Conservation (phyloP, 306 rosid species). For the Ceratonia siliqua region DNA sequence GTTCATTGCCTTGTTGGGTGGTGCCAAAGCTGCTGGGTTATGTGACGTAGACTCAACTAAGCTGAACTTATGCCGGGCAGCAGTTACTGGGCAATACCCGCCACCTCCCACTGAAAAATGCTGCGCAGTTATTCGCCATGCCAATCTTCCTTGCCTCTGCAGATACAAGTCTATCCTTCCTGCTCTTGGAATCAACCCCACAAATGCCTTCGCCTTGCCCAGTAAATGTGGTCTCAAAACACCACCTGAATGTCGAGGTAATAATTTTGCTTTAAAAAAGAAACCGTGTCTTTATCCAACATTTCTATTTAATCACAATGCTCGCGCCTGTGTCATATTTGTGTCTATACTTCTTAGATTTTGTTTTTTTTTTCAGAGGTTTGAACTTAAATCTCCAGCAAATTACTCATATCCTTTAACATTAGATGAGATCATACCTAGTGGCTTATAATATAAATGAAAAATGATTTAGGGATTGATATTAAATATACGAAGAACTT, state of each 20-base stretch:
- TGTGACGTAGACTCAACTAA: constrained; percentile 49
- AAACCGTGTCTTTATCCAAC: too few species aligned
- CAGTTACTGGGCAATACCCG: constrained; percentile 48
- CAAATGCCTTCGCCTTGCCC: constrained; percentile 63
- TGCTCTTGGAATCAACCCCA: constrained; percentile 50
- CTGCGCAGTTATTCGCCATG: constrained; percentile 49
- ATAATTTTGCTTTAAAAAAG: too few species aligned
- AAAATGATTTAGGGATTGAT: too few species aligned
- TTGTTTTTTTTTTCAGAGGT: too few species aligned
- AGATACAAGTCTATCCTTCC: constrained; percentile 49
- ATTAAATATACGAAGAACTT: neutral
- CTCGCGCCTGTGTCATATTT: too few species aligned
- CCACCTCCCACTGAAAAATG: constrained; percentile 49
- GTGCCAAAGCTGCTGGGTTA: constrained; percentile 33
- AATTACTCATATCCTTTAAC: too few species aligned
- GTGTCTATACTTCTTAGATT: too few species aligned
- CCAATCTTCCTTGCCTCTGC: constrained; percentile 61
- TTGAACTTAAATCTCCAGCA: too few species aligned
- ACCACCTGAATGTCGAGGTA: constrained; percentile 58
- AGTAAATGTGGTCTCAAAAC: constrained; percentile 51
- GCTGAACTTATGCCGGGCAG: constrained; percentile 46
- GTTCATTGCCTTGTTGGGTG: constrained; percentile 40
- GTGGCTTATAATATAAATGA: too few species aligned
- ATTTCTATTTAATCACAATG: too few species aligned
- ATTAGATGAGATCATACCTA: too few species aligned